phyloP scores from a whole-genome alignment of 805 yeast species.

The Ogataea glucozyma region DNA sequence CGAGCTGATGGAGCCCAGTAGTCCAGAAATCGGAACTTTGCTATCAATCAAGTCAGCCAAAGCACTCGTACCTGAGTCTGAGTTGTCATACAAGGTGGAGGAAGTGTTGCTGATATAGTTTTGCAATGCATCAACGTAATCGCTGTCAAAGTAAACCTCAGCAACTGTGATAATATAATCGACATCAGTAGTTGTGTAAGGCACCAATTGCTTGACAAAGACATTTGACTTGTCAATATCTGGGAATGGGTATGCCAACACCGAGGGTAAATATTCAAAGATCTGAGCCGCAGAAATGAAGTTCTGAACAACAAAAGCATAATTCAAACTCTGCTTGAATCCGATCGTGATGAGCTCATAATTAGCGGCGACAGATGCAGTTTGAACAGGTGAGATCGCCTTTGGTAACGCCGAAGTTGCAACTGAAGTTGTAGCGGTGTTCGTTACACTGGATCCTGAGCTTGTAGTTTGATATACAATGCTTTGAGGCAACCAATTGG shows the following conservation, averaged over 20 bases:
- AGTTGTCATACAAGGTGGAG: conserved; percentile 64
- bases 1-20: conserved; percentile 26
- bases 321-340: conserved; percentile 75
- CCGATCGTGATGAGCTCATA: conserved; percentile 70
- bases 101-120: conserved; percentile 46
- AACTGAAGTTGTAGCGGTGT: conserved; percentile 33
- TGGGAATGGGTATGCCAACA: conserved; percentile 61
- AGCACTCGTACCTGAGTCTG: conserved; percentile 52
- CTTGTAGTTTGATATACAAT: conserved; percentile 38
- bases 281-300: conserved; percentile 81
- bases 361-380: conserved; percentile 45
- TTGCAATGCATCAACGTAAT: conserved; percentile 50
- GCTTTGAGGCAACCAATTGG: conserved; percentile 47
- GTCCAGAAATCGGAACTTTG: conserved; percentile 57
- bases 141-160: conserved; percentile 74
- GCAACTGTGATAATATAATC: conserved; percentile 85
- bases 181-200: conserved; percentile 58
- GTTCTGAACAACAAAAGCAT: conserved; percentile 75
- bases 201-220: conserved; percentile 68
- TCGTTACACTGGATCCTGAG: conserved; percentile 30
- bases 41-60: conserved; percentile 74
- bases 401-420: conserved; percentile 64
- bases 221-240: conserved; percentile 39
- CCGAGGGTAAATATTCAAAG: conserved; percentile 79
- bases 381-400: conserved; percentile 67